Conservation (phyloP, 2,329 filamentous ascomycete genomes). For the Fusarium circinatum region DNA sequence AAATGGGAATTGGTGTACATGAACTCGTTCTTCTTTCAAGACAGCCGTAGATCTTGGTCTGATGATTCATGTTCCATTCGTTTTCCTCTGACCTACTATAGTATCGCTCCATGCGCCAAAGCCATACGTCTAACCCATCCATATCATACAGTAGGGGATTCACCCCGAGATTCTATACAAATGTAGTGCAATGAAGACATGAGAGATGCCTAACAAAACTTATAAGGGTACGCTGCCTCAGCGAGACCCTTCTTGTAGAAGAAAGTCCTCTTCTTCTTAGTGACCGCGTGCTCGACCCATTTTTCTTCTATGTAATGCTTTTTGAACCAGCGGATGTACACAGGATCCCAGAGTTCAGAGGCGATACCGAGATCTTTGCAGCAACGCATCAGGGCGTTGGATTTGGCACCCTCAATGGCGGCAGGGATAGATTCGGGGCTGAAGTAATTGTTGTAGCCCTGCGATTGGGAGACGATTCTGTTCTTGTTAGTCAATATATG, state of each 20-base stretch:
- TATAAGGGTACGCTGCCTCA: conserved; percentile 71
- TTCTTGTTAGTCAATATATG: not conserved
- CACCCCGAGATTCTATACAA: conserved; percentile 8
- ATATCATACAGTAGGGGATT: conserved; percentile 27
- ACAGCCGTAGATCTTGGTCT: not conserved
- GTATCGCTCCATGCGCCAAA: conserved; percentile 23
- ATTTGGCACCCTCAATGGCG: conserved; percentile 96
- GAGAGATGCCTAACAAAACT: conserved; percentile 42
- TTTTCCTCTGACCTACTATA: not conserved
- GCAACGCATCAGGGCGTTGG: conserved; percentile 96
- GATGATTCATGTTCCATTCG: not conserved
- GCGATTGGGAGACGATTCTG: conserved; percentile 90
- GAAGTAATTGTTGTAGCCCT: conserved; percentile 96
- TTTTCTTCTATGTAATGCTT: conserved; percentile 78
- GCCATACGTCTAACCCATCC: conserved; percentile 1
- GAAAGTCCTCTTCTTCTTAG: conserved; percentile 90
- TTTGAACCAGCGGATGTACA: conserved; percentile 87
- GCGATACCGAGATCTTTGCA: conserved; percentile 98
- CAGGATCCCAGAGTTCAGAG: conserved; percentile 95
- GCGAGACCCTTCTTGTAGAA: conserved; percentile 84
- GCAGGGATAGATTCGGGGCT: conserved; percentile 89
- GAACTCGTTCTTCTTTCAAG: conserved; percentile 1
- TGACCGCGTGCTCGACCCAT: conserved; percentile 88
- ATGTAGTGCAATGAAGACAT: not conserved
- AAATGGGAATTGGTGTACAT: conserved; percentile 16